Evolutionary conservation across 73 alveolate species (phyloP), one percentile per base, ranked within the genome.

Genomic region (Tetrahymena thermophila): DNA sequence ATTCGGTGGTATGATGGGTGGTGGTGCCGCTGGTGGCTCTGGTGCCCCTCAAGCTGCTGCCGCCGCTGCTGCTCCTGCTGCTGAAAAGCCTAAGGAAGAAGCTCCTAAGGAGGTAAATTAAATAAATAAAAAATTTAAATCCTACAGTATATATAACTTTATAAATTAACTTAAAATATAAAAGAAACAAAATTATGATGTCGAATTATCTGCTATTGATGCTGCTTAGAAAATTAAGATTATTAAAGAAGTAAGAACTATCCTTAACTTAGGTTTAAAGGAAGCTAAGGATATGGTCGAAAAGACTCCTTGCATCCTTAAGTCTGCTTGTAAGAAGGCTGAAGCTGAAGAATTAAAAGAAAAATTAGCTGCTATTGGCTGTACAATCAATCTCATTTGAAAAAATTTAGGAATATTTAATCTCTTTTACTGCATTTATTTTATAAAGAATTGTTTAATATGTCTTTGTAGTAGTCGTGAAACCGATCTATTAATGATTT

Each of bases 201-300:
- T 98, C 28, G 98, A 95, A 56, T 94, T 98, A 17, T 55, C 94
- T 31, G 93, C 96, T 16, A 95, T 97, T 42, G 98, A 97, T 93
- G 96, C 98, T 85, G 97, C 97, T 28, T 57, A 84, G 96, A 98
- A 98, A 94, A 98, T 98, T 43, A 95, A 97, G 93, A 94, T 98
- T 35, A 98, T 98, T 84, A 98, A 98, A 93, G 99, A 98, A 83
- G 96, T 98, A 35, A 98, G 98, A 97, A 96, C 97, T 15, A 57
- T 98, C 19, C 96, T 97, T 38, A 96, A 95, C 43, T 97, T 98
- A 35, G 99, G 99, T 17, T 94, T 98, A 17, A 98, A 98, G 95
- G 99, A 98, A 94, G 99, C 98, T 14, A 98, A 98, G 93, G 99
- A 98, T 35, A 40, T 95, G 97, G 98, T 98, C 28, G 99, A 98